These are phyloP conservation scores for Helicostylum pulchrum DNA, from an alignment of 192 early-diverging fungal species.

Conservation along the genomic window DNA sequence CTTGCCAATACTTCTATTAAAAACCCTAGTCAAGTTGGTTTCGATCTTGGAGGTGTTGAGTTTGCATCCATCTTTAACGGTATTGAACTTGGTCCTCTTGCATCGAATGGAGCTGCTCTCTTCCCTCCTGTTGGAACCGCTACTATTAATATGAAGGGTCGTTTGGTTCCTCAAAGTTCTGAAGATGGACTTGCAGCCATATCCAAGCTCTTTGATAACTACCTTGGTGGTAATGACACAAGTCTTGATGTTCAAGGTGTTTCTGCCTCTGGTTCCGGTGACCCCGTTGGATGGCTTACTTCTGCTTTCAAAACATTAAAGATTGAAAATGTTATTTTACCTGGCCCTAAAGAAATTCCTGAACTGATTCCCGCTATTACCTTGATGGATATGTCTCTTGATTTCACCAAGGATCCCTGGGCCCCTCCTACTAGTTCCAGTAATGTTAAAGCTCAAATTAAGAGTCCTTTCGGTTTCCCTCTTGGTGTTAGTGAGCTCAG, in stretches of 20 bases:
- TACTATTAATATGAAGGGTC: conserved; percentile 46
- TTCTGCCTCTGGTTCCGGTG: conserved; percentile 30
- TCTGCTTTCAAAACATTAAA: conserved; percentile 43
- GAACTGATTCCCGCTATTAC: conserved; percentile 39
- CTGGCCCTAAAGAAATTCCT: conserved; percentile 26
- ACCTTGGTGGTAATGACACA: conserved; percentile 38
- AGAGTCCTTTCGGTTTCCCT: conserved; percentile 43
- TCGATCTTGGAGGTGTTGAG: conserved; percentile 44
- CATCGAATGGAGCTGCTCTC: conserved; percentile 52
- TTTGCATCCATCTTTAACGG: conserved; percentile 43
- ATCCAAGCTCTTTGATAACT: conserved; percentile 48
- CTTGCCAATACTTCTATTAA: conserved; percentile 58
- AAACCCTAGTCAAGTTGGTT: conserved; percentile 54
- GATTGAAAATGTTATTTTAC: conserved; percentile 33
- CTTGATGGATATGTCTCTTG: conserved; percentile 44
- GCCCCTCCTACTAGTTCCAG: conserved; percentile 41
- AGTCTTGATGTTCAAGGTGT: conserved; percentile 27
- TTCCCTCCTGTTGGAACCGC: conserved; percentile 30
- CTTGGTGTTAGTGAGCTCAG: conserved; percentile 40
- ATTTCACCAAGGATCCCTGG: conserved; percentile 48
- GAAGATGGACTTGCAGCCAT: conserved; percentile 43
- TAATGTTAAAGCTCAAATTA: conserved; percentile 35
- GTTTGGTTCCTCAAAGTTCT: conserved; percentile 45
- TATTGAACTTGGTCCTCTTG: conserved; percentile 45
- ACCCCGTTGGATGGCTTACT: conserved; percentile 37